These are phyloP conservation scores for Prunus mume DNA, from an alignment of 306 rosid species.

Conservation along the genomic window DNA sequence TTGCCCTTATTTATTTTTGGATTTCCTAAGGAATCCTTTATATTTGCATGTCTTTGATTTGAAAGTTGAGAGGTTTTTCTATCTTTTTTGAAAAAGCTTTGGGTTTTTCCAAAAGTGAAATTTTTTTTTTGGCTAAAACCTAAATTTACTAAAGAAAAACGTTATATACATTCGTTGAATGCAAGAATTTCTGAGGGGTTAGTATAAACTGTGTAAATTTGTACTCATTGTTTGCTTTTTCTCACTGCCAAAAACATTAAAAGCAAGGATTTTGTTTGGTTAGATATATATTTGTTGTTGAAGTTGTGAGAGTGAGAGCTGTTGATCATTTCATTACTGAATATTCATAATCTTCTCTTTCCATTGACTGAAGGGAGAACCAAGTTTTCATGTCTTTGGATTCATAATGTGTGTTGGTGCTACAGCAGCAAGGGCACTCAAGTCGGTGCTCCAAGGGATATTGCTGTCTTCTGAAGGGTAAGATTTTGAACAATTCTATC, in stretches of 20 bases:
- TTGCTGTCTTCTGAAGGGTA: slow-evolving; percentile 96
- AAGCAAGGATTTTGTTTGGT: background rate
- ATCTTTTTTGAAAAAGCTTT: too few species aligned
- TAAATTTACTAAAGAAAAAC: too few species aligned
- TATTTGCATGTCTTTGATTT: too few species aligned
- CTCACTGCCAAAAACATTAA: background rate
- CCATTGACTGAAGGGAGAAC: slow-evolving; percentile 72
- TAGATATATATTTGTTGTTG: background rate
- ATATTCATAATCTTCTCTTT: slow-evolving; percentile 8
- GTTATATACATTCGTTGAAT: too few species aligned
- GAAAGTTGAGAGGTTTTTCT: too few species aligned
- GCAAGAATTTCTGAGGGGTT: too few species aligned
- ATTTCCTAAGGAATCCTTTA: too few species aligned
- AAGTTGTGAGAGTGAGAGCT: background rate
- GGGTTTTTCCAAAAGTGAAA: too few species aligned
- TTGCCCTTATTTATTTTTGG: too few species aligned
- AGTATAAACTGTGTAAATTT: background rate
- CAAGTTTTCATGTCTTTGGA: slow-evolving; percentile 94
- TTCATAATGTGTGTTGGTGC: slow-evolving; percentile 85
- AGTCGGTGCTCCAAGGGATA: slow-evolving; percentile 92
- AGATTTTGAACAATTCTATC: background rate
- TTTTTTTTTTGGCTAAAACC: too few species aligned
- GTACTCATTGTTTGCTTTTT: background rate
- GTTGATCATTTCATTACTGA: too few species aligned
- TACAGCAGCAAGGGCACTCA: slow-evolving; percentile 95